phyloP scores from a whole-genome alignment of 345 rosid genomes.

The Sisymbrium irio region DNA sequence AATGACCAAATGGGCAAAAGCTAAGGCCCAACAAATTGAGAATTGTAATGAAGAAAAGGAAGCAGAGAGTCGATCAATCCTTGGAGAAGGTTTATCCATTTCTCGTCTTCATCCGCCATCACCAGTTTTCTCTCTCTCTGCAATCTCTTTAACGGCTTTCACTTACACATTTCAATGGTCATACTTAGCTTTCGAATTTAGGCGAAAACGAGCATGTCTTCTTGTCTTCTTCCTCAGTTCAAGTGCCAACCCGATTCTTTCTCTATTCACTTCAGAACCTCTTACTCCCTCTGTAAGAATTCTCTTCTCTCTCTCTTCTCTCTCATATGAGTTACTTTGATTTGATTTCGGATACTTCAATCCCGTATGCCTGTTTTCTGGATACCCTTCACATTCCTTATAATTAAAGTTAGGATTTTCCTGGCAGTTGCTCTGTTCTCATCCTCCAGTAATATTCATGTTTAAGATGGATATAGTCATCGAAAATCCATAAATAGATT shows the following conservation, averaged over 20 bases:
- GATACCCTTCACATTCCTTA: no score
- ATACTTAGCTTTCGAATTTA: constrained; percentile 27
- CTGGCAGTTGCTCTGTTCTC: not conserved
- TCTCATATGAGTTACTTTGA: not conserved
- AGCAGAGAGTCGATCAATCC: constrained; percentile 14
- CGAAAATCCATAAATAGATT: no score
- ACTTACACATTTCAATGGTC: constrained; percentile 28
- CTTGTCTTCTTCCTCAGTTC: constrained; percentile 87
- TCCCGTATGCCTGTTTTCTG: not conserved
- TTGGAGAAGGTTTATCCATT: constrained; percentile 31
- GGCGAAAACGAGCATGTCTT: constrained; percentile 36
- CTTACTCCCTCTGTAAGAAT: constrained; percentile 34
- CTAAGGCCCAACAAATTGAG: constrained; percentile 9
- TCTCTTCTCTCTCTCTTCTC: constrained; percentile 2
- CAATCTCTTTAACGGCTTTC: constrained; percentile 22
- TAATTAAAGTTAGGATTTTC: no score
- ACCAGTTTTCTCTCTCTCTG: constrained; percentile 30
- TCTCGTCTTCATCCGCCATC: constrained; percentile 37
- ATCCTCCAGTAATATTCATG: no score
- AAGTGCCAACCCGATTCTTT: constrained; percentile 83
- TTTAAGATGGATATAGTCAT: no score
- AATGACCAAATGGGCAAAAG: not conserved
- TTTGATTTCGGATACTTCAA: not conserved
- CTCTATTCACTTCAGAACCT: constrained; percentile 59
- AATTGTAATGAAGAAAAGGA: not conserved